Evolutionary conservation across 2,329 filamentous ascomycete genomes (phyloP), one percentile per base, ranked within the genome.

Genomic region (Ophiosphaerella narmari): DNA sequence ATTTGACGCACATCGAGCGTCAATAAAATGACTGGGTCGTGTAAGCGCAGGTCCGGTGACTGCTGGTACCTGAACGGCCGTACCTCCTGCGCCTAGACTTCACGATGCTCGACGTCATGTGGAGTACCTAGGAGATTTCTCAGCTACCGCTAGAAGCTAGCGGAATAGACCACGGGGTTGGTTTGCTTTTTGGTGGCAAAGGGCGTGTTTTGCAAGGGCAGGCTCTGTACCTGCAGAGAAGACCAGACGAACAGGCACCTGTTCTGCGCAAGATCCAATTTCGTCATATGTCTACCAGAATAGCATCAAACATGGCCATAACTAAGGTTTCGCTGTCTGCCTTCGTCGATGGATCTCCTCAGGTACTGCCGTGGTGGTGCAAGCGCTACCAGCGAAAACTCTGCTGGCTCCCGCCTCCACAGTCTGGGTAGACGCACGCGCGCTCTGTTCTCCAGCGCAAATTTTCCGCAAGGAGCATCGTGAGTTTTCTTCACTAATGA

Each of bases 41-140:
- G 42, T 59, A 54, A 53, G 46, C 52, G 51, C 35, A 46, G 23
- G 48, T 47, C 43, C 23, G 39, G 37, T 38, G 46, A 43, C 45
- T 31, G 38, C 8, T 37, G 38, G 43, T 46, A 46, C 48, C 43
- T 47, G 43, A 47, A 29, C 39, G 48, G 31, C 14, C 11, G 26
- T 18, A 50, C 46, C 50, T 12, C 14, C 29, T 32, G 40, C 52
- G 59, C 52, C 55, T 51, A 52, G 53, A 57, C 56, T 57, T 69
- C 67, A 70, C 67, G 68, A 72, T 72, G 65, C 48, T 62, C 65
- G 57, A 66, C 67, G 66, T 72, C 68, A 71, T 71, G 67, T 59
- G 57, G 24, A 40, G 13, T 24, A 5, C 29, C 9, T 18, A 32
- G 24, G 37, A 21, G 29, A 26, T 39, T 43, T 39, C 29, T 38